phyloP scores from a whole-genome alignment of 2,329 filamentous ascomycete species.

The Didymellaceae sp. region DNA sequence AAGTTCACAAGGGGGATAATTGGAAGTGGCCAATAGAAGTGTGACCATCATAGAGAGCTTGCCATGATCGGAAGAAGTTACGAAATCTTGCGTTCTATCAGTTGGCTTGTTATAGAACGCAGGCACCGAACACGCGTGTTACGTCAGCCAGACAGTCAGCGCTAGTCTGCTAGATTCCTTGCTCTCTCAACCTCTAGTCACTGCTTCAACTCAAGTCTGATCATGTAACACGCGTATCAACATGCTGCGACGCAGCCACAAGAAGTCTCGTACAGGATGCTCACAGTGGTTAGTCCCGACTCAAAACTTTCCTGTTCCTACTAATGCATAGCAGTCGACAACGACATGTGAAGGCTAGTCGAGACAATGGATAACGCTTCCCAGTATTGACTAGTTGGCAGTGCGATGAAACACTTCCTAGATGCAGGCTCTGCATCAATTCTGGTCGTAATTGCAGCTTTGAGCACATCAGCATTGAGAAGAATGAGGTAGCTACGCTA shows the following conservation, averaged over 20 bases:
- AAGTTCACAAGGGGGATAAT: no score
- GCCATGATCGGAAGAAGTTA: no score
- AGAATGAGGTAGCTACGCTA: no score
- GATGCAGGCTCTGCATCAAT: conserved; percentile 24
- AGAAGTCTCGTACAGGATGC: conserved; percentile 29
- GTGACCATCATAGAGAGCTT: no score
- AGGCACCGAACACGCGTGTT: conserved; percentile 19
- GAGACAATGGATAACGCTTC: neutral
- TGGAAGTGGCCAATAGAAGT: no score
- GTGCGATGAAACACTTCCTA: conserved; percentile 31
- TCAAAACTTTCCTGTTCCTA: no score
- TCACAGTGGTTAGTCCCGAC: conserved; percentile 25
- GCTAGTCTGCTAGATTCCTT: neutral
- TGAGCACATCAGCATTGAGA: neutral
- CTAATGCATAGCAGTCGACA: conserved; percentile 20
- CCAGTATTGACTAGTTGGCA: neutral
- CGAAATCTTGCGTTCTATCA: no score
- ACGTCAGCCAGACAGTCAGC: conserved; percentile 12
- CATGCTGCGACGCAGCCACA: conserved; percentile 33
- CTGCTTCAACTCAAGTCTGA: neutral
- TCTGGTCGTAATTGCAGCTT: conserved; percentile 23
- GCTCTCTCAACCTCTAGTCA: neutral
- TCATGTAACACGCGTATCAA: conserved; percentile 12
- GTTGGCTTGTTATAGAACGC: no score
- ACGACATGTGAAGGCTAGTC: conserved; percentile 24